These are phyloP conservation scores for Mucor saturninus DNA, from an alignment of 371 early-diverging fungal genomes.

Conservation along the genomic window DNA sequence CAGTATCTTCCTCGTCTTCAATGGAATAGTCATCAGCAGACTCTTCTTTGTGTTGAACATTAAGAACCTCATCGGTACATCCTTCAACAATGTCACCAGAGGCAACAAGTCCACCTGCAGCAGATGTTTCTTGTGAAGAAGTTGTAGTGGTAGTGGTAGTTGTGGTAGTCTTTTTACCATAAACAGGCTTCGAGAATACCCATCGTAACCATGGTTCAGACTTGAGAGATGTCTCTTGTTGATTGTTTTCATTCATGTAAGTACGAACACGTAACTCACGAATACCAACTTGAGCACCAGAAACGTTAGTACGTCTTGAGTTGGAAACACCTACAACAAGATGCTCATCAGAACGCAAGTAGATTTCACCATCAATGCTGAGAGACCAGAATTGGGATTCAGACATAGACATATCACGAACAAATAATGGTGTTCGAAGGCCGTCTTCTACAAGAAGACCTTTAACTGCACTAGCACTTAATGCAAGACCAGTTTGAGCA, in stretches of 20 bases:
- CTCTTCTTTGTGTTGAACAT: conserved; percentile 34
- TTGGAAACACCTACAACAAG: conserved; percentile 42
- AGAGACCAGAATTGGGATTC: conserved; percentile 48
- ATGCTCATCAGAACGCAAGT: conserved; percentile 35
- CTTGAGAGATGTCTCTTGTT: conserved; percentile 31
- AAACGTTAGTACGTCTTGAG: conserved; percentile 27
- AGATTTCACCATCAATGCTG: conserved; percentile 45
- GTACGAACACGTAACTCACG: conserved; percentile 33
- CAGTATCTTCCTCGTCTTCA: conserved; percentile 28
- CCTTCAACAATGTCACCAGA: conserved; percentile 30
- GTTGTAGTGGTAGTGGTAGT: conserved; percentile 11
- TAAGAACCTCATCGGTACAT: conserved; percentile 33
- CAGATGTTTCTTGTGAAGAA: not conserved
- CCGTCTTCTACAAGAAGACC: conserved; percentile 44
- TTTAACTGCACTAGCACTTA: conserved; percentile 41
- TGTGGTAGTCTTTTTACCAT: conserved; percentile 19
- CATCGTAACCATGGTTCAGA: conserved; percentile 46
- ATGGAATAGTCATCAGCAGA: conserved; percentile 32
- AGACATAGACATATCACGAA: conserved; percentile 30
- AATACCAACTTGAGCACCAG: conserved; percentile 51
- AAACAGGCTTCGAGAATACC: conserved; percentile 47
- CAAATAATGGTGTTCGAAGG: conserved; percentile 35
- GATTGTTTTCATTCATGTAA: conserved; percentile 30
- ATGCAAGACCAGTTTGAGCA: conserved; percentile 56
- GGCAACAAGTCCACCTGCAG: conserved; percentile 3